Base-by-base conservation (phyloP, 1,284 basidiomycete genomes). In the Ustanciosporium gigantosporum region DNA sequence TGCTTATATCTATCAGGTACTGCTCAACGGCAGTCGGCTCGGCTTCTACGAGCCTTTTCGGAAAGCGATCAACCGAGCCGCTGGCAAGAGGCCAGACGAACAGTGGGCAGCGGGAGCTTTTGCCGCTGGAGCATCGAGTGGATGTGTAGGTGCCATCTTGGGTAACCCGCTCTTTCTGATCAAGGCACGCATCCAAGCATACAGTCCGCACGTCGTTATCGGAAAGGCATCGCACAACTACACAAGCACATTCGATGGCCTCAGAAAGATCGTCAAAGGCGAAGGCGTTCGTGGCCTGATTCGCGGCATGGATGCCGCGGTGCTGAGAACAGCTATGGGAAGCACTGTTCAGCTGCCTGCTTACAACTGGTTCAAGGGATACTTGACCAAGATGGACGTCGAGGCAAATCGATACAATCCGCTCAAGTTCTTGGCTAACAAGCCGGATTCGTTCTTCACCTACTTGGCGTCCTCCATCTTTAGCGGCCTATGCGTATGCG, bases 31-130 rank as follows among this genome's bases (percentile, higher is more conserved):
- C 9, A 95, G 90, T 25, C 86, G 95, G 59, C 81, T 98, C 52
- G 94, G 91, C 14, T 94, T 98, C 78, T 98, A 96, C 78, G 94
- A 98, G 77, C 93, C 93, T 2, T 85, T 97, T 53, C 84, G 94
- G 51, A 84, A 81, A 53, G 78, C 79, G 2, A 79, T 90, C 52
- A 97, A 97, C 79, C 80, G 81, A 13, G 65, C 86, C 24, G 77
- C 88, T 40, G 91, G 91, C 13, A 81, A 83, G 67, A 78, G 83
- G 23, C 80, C 85, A 82, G 24, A 78, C 83, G 39, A 92, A 88
- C 2, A 89, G 88, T 43, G 80, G 51, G 76, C 66, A 1, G 70
- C 67, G 31, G 75, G 57, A 23, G 73, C 72, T 11, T 50, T 96
- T 25, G 79, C 86, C 9, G 91, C 93, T 14, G 93, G 94, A 5